Percentiles rank a stretch among this genome's conserved stretches.
Evolutionary conservation across 2,329 filamentous ascomycete genomes (phyloP).

Genomic region (Chrysosporium keratinophilum): DNA sequence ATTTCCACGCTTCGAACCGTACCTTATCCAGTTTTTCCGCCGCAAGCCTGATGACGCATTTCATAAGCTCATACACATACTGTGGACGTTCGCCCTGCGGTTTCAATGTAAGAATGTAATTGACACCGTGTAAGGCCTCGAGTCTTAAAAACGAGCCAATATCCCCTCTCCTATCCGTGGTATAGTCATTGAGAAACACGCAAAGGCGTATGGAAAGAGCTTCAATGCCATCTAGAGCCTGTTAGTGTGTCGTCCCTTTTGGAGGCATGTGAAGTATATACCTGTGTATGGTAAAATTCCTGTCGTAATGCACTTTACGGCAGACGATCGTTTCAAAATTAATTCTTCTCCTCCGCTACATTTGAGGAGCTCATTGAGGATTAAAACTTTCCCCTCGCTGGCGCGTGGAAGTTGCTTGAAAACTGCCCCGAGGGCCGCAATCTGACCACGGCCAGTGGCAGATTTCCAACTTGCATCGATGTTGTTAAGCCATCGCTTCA

Average conservation of each 20-base stretch:
- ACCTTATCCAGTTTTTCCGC: slow-evolving; percentile 87
- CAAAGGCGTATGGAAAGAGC: slow-evolving; percentile 25
- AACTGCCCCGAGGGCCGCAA: slow-evolving; percentile 33
- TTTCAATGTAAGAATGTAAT: slow-evolving; percentile 23
- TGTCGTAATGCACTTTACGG: slow-evolving; percentile 31
- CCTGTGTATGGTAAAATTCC: slow-evolving; percentile 31
- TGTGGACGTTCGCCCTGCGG: slow-evolving; percentile 9
- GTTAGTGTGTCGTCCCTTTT: neutral
- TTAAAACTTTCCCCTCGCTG: slow-evolving; percentile 21
- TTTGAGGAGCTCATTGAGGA: slow-evolving; percentile 27
- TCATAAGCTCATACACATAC: slow-evolving; percentile 24
- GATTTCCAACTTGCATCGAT: slow-evolving; percentile 29
- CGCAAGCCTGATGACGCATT: slow-evolving; percentile 54
- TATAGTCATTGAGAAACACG: slow-evolving; percentile 67
- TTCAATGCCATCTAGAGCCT: slow-evolving; percentile 23
- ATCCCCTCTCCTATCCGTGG: slow-evolving; percentile 77
- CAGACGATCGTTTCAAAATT: slow-evolving; percentile 34
- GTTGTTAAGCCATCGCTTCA: slow-evolving; percentile 33
- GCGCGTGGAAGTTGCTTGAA: slow-evolving; percentile 26
- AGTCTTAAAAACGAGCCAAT: slow-evolving; percentile 77
- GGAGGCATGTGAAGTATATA: slow-evolving; percentile 15
- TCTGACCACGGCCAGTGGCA: slow-evolving; percentile 35
- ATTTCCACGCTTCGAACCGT: slow-evolving; percentile 45
- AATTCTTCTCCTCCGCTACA: slow-evolving; percentile 29
- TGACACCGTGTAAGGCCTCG: slow-evolving; percentile 62